phyloP scores from a whole-genome alignment of 352 stramenopile species.

The Globisporangium iwayamae region DNA sequence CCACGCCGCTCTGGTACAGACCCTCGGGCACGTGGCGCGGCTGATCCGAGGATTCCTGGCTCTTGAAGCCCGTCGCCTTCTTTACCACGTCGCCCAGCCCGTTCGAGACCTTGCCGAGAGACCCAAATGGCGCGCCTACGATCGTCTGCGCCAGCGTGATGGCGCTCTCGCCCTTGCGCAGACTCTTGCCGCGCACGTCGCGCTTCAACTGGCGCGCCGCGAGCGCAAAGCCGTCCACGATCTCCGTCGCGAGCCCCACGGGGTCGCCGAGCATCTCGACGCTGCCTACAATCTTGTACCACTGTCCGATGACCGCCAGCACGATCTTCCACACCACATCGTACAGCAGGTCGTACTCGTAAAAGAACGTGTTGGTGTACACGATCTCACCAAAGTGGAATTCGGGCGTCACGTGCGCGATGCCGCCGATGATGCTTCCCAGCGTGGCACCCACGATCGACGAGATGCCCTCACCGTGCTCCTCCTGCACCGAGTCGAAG shows the following conservation, averaged over 20 bases:
- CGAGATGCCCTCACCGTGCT: slow-evolving; percentile 74
- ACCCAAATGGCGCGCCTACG: slow-evolving; percentile 65
- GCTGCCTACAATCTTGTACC: slow-evolving; percentile 88
- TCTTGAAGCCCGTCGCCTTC: slow-evolving; percentile 79
- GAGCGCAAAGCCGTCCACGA: slow-evolving; percentile 82
- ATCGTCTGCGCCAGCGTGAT: slow-evolving; percentile 80
- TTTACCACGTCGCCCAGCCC: slow-evolving; percentile 83
- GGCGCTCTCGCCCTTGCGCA: slow-evolving; percentile 77
- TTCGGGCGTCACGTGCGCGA: slow-evolving; percentile 80
- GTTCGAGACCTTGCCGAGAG: slow-evolving; percentile 83
- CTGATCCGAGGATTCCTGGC: slow-evolving; percentile 64
- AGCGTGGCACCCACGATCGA: slow-evolving; percentile 76
- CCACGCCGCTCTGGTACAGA: slow-evolving; percentile 65
- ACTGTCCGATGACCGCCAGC: slow-evolving; percentile 70
- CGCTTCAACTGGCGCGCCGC: slow-evolving; percentile 79
- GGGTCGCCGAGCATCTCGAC: slow-evolving; percentile 83
- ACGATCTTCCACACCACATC: slow-evolving; percentile 75
- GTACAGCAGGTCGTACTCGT: slow-evolving; percentile 80
- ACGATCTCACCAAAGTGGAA: slow-evolving; percentile 74
- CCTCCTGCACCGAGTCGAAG: slow-evolving; percentile 81
- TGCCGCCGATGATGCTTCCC: slow-evolving; percentile 85
- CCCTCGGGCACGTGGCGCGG: slow-evolving; percentile 76
- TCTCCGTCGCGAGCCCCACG: slow-evolving; percentile 78
- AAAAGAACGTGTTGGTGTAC: slow-evolving; percentile 81
- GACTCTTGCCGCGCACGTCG: slow-evolving; percentile 71